Base-by-base conservation (phyloP, 495 filamentous ascomycete species). In the Alectoria sarmentosa region DNA sequence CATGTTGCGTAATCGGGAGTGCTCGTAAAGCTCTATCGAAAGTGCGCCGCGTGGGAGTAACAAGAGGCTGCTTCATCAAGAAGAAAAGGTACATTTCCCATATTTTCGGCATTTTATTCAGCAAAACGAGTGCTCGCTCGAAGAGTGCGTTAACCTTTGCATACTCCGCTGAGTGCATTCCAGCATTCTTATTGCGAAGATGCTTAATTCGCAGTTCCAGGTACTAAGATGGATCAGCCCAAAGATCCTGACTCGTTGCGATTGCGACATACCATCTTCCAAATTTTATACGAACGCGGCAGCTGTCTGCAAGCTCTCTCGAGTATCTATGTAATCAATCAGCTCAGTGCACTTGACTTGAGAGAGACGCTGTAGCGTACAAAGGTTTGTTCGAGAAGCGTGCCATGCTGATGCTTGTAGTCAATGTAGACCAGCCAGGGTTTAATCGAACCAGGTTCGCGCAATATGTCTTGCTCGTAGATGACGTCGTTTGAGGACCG, bases 61-160 rank as follows among this genome's bases (percentile, higher is more conserved):
- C 86, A 46, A 96, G 79, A 11, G 95, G 96, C 71, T 98, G 95
- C 69, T 90, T 84, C 70, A 93, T 84, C 67, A 98, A 78, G 72
- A 98, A 98, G 44, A 84, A 84, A 52, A 99, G 85, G 73, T 96
- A 99, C 89, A 97, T 91, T 76, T 96, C 91, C 95, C 95, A 99
- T 71, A 98, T 94, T 65, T 85, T 83, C 56, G 95, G 95, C 95
- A 99, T 99, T 76, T 99, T 99, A 79, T 98, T 97, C 68, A 99
- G 83, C 13, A 99, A 82, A 66, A 98, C 89, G 42, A 99, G 78
- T 14, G 95, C 92, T 68, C 91, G 85, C 76, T 99, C 95, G 70
- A 96, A 99, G 37, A 97, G 84, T 56, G 91, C 83, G 73, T 99
- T 98, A 72, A 99, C 92, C 74, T 97, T 97, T 68, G 83, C 81